These are phyloP conservation scores for Trichoderma reesei DNA, from an alignment of 495 filamentous ascomycete species.

Conservation along the genomic window DNA sequence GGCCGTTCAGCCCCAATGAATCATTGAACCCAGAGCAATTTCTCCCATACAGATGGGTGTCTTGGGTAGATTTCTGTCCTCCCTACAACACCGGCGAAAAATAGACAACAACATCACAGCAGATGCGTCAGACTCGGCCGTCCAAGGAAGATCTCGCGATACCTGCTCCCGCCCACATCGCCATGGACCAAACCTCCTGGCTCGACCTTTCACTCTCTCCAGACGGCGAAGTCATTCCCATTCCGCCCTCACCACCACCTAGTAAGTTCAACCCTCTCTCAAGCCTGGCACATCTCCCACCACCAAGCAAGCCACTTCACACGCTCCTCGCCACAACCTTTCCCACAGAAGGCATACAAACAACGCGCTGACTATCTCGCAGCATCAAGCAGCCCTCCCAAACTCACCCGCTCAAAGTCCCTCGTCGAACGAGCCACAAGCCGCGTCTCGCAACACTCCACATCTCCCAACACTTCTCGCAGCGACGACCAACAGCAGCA, in stretches of 20 bases:
- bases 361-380: neutral
- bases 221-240: neutral
- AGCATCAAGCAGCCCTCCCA: neutral
- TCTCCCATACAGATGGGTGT: too few species aligned
- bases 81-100: too few species aligned
- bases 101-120: neutral
- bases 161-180: neutral
- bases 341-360: neutral
- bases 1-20: neutral
- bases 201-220: neutral
- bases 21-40: neutral
- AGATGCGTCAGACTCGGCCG: neutral
- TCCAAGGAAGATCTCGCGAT: neutral
- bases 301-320: too few species aligned
- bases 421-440: neutral
- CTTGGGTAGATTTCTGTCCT: too few species aligned
- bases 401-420: neutral
- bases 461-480: neutral
- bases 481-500: neutral
- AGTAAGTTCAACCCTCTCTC: neutral
- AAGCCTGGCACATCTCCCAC: too few species aligned
- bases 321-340: neutral
- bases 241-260: neutral
- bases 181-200: neutral
- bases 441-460: neutral